Conservation (phyloP, 768 basidiomycete genomes). For the Mycena capillaripes region DNA sequence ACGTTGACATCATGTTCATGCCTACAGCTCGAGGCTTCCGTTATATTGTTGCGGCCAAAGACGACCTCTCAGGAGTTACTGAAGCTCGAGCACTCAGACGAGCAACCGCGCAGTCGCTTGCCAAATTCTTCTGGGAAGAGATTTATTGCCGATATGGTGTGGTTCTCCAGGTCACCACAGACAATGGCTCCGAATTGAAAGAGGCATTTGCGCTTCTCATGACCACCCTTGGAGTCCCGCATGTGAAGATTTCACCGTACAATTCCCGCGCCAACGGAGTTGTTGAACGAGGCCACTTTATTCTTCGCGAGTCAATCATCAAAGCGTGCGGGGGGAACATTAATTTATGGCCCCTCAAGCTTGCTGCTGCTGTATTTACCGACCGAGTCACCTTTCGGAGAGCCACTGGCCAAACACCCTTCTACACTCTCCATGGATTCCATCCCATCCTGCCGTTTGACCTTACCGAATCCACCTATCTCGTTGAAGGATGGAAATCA, state of each 20-base stretch:
- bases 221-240: background rate
- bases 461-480: constrained; percentile 45
- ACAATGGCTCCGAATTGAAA: constrained; percentile 43
- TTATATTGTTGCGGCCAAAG: constrained; percentile 42
- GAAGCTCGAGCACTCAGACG: constrained; percentile 39
- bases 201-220: constrained; percentile 28
- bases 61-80: constrained; percentile 43
- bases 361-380: constrained; percentile 12
- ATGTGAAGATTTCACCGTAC: constrained; percentile 17
- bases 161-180: constrained; percentile 39
- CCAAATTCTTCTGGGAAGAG: constrained; percentile 48
- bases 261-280: constrained; percentile 13
- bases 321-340: constrained; percentile 15
- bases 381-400: constrained; percentile 33
- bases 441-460: constrained; percentile 48
- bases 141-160: constrained; percentile 48
- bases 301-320: background rate
- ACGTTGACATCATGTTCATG: constrained; percentile 45
- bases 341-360: constrained; percentile 9
- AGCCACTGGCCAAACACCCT: constrained; percentile 37
- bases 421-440: constrained; percentile 42
- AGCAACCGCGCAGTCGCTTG: constrained; percentile 29
- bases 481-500: constrained; percentile 36
- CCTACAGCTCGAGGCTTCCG: constrained; percentile 34
- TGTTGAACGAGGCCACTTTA: constrained; percentile 15